These are phyloP conservation scores for Paraurostyla sp. DNA, from an alignment of 73 alveolate species.

Conservation along the genomic window DNA sequence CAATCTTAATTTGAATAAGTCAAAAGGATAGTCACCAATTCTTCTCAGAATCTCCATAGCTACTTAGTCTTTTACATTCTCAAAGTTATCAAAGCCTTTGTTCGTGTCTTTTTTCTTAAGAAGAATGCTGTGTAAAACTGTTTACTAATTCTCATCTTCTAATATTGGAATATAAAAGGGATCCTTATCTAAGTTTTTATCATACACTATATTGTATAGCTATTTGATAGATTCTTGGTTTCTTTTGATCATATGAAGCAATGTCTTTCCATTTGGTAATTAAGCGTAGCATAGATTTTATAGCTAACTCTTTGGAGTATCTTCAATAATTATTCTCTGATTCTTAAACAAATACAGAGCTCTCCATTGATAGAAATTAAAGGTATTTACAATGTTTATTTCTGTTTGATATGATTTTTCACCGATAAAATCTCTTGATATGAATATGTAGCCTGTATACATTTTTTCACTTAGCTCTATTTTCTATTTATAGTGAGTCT, in stretches of 20 bases:
- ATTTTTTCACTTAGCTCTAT: not conserved
- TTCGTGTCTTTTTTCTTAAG: not conserved
- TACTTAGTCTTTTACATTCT: constrained; percentile 17
- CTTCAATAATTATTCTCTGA: not conserved
- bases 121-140: not conserved
- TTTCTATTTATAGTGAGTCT: constrained; percentile 5
- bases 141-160: constrained; percentile 6
- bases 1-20: constrained; percentile 10
- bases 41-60: constrained; percentile 29
- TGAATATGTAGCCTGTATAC: constrained; percentile 38
- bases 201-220: constrained; percentile 5
- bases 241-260: constrained; percentile 3
- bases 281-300: not conserved
- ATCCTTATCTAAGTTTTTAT: not conserved
- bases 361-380: constrained; percentile 54
- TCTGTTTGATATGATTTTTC: not conserved
- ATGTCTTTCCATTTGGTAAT: constrained; percentile 51
- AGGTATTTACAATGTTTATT: constrained; percentile 25
- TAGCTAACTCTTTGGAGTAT: not conserved
- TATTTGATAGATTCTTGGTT: constrained; percentile 24
- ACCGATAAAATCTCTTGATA: not conserved
- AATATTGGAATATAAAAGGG: constrained; percentile 45
- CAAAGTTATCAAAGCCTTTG: not conserved
- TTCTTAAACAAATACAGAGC: not conserved
- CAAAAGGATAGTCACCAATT: constrained; percentile 41